Evolutionary conservation across 306 rosid species (phyloP), one percentile per base, ranked within the genome.

Genomic region (Lagenaria siceraria): DNA sequence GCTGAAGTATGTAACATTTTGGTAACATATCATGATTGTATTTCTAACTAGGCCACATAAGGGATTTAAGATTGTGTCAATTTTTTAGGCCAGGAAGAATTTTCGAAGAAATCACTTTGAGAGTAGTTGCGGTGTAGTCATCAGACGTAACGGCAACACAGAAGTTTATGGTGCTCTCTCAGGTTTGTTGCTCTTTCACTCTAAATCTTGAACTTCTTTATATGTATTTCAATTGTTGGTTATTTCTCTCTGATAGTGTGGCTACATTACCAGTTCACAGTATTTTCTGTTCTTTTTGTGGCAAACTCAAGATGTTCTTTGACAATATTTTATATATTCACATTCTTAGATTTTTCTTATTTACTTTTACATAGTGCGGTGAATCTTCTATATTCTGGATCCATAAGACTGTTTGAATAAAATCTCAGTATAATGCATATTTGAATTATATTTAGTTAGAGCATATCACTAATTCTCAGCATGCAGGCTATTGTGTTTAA

Each of bases 1-100:
- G 78, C 66, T 21, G 66, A 75, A 14, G 78, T 75, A 75, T n/a
- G 78, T 21, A 64, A 56, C 13, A 35, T 75, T 75, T 75, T n/a
- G 7, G 36, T 14, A 1, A 51, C 27, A 49, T 51, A 52, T 49
- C 49, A 4, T 70, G 36, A 43, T 29, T 18, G 10, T 27, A 4
- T 54, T 10, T 75, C 27, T 14, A 21, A 35, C 6, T 24, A 38
- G 11, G 68, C 36, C 35, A 75, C 15, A n/a, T n/a, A 1, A 24
- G 24, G 25, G 35, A 75, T 35, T 35, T 55, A 56, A 35, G 9
- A 36, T 22, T 52, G 15, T 75, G 4, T 22, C 22, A 13, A 6
- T 35, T 75, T 55, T 53, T n/a, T 75, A 75, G 78, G 78, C 78
- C 68, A 55, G 66, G 68, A 75, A 75, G 36, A 75, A 75, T 21